phyloP scores from a whole-genome alignment of 352 stramenopile genomes.

The Phytopythium cucurbitacearum region DNA sequence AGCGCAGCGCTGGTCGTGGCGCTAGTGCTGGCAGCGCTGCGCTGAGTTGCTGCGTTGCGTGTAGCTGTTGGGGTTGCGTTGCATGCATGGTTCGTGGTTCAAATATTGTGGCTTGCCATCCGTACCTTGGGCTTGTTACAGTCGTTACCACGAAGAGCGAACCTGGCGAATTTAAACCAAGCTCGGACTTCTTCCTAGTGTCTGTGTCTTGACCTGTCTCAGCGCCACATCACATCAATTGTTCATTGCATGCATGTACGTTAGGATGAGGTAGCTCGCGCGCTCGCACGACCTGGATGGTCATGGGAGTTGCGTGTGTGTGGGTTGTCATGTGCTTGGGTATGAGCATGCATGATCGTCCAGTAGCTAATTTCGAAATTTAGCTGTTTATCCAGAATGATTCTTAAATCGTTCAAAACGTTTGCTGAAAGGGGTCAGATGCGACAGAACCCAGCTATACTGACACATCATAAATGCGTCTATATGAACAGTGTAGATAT shows the following conservation, averaged over 20 bases:
- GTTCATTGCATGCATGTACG: slow-evolving; percentile 8
- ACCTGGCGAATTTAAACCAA: slow-evolving; percentile 87
- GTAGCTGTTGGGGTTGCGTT: slow-evolving; percentile 8
- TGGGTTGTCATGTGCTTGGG: no score
- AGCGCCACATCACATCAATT: slow-evolving; percentile 53
- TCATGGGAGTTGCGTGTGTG: no score
- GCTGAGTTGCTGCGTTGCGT: slow-evolving; percentile 3
- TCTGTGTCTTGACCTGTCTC: slow-evolving; percentile 85
- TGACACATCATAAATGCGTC: no score
- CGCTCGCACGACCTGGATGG: background rate
- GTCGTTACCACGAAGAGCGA: slow-evolving; percentile 74
- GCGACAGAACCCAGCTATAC: no score
- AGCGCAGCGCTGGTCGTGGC: background rate
- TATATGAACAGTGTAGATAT: no score
- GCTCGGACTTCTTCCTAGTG: slow-evolving; percentile 42
- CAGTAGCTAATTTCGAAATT: no score
- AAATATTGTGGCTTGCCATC: slow-evolving; percentile 75
- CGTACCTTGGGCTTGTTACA: slow-evolving; percentile 75
- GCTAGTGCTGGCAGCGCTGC: background rate
- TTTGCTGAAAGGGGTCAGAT: no score
- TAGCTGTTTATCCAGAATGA: no score
- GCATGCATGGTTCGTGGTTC: slow-evolving; percentile 26
- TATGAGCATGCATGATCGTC: no score
- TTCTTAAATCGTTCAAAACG: no score
- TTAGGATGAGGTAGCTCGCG: background rate